These are phyloP conservation scores for Leccinum obscurum DNA, from an alignment of 768 basidiomycete species.

Conservation along the genomic window DNA sequence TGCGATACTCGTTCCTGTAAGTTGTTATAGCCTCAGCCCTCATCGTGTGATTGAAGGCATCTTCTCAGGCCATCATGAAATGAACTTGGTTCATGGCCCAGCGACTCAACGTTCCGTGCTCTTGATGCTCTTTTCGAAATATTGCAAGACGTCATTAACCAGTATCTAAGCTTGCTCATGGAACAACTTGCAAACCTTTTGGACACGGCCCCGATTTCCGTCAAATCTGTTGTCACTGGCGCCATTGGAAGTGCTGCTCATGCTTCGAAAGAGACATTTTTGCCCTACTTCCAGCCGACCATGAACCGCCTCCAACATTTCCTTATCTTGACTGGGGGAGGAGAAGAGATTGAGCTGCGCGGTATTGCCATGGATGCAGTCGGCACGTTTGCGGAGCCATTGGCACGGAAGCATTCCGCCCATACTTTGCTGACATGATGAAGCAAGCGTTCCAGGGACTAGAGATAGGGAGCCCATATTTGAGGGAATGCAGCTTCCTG, in stretches of 20 bases:
- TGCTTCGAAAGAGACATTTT: conserved; percentile 87
- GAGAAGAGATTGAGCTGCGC: conserved; percentile 91
- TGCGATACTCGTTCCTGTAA: conserved; percentile 78
- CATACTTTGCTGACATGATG: conserved; percentile 97
- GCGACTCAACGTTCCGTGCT: conserved; percentile 85
- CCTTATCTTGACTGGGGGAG: conserved; percentile 80
- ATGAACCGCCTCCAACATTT: conserved; percentile 89
- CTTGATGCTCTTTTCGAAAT: conserved; percentile 97
- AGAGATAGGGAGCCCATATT: conserved; percentile 79
- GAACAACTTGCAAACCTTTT: conserved; percentile 86
- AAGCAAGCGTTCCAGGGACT: conserved; percentile 89
- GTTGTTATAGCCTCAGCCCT: conserved; percentile 23
- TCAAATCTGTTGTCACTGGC: conserved; percentile 94
- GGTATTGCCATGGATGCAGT: conserved; percentile 98
- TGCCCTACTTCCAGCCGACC: conserved; percentile 91
- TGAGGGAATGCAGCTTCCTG: conserved; percentile 94
- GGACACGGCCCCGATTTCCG: conserved; percentile 78
- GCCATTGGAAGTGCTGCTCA: conserved; percentile 98
- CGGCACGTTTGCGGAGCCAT: conserved; percentile 98
- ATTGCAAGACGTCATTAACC: conserved; percentile 83
- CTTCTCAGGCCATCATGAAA: conserved; percentile 61
- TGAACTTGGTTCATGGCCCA: conserved; percentile 85
- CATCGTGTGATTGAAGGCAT: background rate
- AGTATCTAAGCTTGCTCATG: conserved; percentile 94
- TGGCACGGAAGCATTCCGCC: conserved; percentile 89